Conservation (phyloP, 768 basidiomycete species). For the Serendipita sp. region DNA sequence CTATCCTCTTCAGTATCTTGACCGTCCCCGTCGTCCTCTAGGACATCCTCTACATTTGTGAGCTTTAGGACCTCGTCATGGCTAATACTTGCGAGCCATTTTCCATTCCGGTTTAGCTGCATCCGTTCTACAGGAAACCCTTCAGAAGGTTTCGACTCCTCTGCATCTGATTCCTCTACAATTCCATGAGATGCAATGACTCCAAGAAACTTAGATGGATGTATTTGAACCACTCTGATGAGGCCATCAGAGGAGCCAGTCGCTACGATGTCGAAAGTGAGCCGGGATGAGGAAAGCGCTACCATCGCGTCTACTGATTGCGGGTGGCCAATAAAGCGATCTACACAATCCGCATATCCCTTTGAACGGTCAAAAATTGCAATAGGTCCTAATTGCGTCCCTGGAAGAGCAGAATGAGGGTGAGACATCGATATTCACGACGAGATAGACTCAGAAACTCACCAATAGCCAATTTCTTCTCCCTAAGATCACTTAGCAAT, state of each 20-base stretch:
- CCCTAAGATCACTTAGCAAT: background rate
- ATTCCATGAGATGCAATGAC: slow-evolving; percentile 84
- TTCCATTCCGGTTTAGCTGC: slow-evolving; percentile 37
- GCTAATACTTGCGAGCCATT: slow-evolving; percentile 86
- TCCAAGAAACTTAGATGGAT: slow-evolving; percentile 80
- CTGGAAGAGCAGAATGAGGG: slow-evolving; percentile 16
- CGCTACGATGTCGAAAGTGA: slow-evolving; percentile 57
- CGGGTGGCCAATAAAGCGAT: slow-evolving; percentile 85
- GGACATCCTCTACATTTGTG: slow-evolving; percentile 67
- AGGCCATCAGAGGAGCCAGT: slow-evolving; percentile 89
- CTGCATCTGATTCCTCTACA: background rate
- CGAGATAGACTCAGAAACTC: background rate
- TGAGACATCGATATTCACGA: background rate
- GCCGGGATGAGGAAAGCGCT: slow-evolving; percentile 40
- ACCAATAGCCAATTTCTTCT: background rate
- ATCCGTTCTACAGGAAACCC: slow-evolving; percentile 77
- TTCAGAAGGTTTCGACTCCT: background rate
- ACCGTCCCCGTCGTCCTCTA: slow-evolving; percentile 31
- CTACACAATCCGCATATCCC: slow-evolving; percentile 87
- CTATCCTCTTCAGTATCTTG: slow-evolving; percentile 20
- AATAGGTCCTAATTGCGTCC: slow-evolving; percentile 76
- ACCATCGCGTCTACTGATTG: slow-evolving; percentile 81
- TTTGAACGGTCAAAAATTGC: slow-evolving; percentile 76
- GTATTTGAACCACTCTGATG: slow-evolving; percentile 68
- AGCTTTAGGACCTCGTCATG: slow-evolving; percentile 77